Evolutionary conservation across 495 filamentous ascomycete species (phyloP).

Genomic region (Neurospora sp.): DNA sequence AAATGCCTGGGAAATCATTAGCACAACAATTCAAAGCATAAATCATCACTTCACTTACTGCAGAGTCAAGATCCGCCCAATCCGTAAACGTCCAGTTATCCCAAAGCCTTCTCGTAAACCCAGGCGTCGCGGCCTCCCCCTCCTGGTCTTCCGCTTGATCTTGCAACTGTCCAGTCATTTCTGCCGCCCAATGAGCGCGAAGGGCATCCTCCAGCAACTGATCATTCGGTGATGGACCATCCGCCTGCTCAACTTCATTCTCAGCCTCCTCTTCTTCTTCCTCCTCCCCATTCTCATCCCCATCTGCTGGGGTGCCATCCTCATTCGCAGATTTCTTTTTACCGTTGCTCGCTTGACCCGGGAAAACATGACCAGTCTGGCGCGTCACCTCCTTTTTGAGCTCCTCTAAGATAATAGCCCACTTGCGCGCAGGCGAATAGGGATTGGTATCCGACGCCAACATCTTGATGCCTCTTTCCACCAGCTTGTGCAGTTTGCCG

Average conservation of each 20-base stretch:
- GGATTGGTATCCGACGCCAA: conserved; percentile 4
- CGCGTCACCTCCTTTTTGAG: conserved; percentile 6
- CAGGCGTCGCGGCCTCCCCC: not conserved
- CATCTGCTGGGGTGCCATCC: not conserved
- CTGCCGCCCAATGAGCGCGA: conserved; percentile 13
- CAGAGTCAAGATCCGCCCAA: conserved; percentile 20
- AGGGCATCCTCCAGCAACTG: conserved; percentile 14
- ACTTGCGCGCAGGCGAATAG: conserved; percentile 9
- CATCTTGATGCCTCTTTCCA: conserved; percentile 1
- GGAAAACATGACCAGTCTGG: not conserved
- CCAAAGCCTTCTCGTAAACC: conserved; percentile 1
- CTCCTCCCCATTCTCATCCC: not conserved
- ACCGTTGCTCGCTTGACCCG: not conserved
- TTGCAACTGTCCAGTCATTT: not conserved
- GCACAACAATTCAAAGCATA: not conserved
- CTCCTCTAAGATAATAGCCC: conserved; percentile 15
- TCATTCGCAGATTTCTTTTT: not conserved
- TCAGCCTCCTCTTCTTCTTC: not conserved
- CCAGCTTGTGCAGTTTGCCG: conserved; percentile 1
- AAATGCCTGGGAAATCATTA: conserved; percentile 10
- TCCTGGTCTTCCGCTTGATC: not conserved
- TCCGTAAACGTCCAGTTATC: conserved; percentile 16
- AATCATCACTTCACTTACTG: conserved; percentile 7
- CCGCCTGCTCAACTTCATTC: not conserved
- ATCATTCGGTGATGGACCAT: conserved; percentile 1